Evolutionary conservation across 495 filamentous ascomycete species (phyloP).

Genomic region (Talaromyces trachyspermus): DNA sequence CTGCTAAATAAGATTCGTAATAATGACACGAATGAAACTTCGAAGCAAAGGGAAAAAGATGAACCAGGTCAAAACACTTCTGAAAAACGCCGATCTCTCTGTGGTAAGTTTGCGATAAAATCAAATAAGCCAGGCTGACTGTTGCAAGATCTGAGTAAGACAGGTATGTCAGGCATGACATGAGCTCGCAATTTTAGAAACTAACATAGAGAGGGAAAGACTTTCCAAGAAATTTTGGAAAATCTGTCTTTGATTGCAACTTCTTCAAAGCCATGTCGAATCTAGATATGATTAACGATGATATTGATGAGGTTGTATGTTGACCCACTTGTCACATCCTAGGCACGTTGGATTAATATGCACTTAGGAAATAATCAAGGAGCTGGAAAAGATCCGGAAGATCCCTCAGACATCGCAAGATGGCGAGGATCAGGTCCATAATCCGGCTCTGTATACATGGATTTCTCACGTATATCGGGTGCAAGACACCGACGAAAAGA

Average conservation of each 20-base stretch:
- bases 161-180: background rate
- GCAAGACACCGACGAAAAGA: background rate
- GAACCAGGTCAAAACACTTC: background rate
- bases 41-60: constrained; percentile 4
- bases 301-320: constrained; percentile 4
- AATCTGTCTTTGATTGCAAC: constrained; percentile 3
- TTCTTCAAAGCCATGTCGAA: constrained; percentile 3
- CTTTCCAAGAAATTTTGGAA: constrained; percentile 4
- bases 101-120: constrained; percentile 1
- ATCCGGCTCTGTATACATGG: constrained; percentile 2
- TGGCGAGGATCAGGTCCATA: background rate
- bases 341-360: background rate
- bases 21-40: background rate
- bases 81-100: constrained; percentile 1
- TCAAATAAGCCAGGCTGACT: constrained; percentile 1
- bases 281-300: constrained; percentile 2
- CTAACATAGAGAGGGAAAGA: constrained; percentile 2
- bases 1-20: background rate
- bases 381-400: constrained; percentile 2
- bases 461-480: background rate
- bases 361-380: constrained; percentile 5
- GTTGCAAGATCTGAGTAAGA: constrained; percentile 2
- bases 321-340: background rate
- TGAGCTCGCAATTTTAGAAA: constrained; percentile 2
- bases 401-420: background rate